Conservation (phyloP, 2,329 filamentous ascomycete species). For the Xylariaceae sp. region DNA sequence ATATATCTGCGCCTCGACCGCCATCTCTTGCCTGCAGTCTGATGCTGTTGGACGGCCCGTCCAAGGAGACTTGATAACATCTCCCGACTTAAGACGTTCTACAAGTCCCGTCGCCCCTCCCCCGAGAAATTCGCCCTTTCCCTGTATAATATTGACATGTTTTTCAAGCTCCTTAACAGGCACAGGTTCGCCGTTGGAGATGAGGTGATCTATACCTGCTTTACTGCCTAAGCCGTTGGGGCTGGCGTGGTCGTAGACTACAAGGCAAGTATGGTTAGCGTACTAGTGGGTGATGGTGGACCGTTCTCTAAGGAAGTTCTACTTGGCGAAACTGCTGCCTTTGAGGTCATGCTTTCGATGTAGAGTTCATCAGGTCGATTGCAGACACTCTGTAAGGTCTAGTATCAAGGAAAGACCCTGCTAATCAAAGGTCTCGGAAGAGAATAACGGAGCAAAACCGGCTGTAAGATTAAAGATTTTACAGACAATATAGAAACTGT, state of each 20-base stretch:
- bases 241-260: not conserved
- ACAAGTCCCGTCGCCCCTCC: slow-evolving; percentile 8
- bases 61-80: slow-evolving; percentile 24
- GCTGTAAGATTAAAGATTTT: no score
- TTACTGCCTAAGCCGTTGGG: not conserved
- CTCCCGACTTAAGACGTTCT: slow-evolving; percentile 17
- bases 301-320: not conserved
- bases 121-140: slow-evolving; percentile 12
- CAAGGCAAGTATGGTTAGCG: not conserved
- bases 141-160: slow-evolving; percentile 12
- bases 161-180: slow-evolving; percentile 5
- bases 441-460: no score
- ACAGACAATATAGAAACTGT: no score
- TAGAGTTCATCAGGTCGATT: not conserved
- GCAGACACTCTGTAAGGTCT: not conserved
- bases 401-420: not conserved
- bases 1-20: slow-evolving; percentile 21
- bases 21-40: slow-evolving; percentile 20
- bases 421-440: not conserved
- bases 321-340: not conserved
- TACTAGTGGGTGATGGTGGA: not conserved
- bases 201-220: not conserved
- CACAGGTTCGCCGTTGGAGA: not conserved
- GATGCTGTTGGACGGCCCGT: slow-evolving; percentile 11
- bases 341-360: slow-evolving; percentile 1